Base-by-base conservation (phyloP, 495 filamentous ascomycete species). In the Endocarpon pusillum region DNA sequence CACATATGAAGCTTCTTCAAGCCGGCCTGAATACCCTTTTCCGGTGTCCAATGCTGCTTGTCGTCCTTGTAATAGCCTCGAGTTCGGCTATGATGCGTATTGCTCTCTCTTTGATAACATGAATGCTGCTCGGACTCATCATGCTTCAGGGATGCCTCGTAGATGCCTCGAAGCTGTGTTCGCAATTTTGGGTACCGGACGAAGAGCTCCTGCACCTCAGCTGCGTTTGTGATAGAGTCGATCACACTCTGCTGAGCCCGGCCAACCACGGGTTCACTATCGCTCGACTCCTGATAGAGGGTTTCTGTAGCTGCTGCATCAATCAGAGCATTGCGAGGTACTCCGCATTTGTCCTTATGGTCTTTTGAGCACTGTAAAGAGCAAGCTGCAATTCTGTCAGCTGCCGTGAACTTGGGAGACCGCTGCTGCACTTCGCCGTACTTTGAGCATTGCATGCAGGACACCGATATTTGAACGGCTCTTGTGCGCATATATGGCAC, bases 321-420 rank as follows among this genome's bases (percentile, higher is more conserved):
- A 29, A 31, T 48, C 34, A 32, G 34, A 20, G 17, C 26, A 11
- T 21, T 42, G 47, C 28, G 11, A 14, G 21, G 18, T 7, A 8
- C 16, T 11, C 14, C 24, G 11, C 34, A 27, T 9, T 1, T 34
- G 29, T 15, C 3, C 44, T 64, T 75, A 56, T 84, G 78, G 19
- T 61, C 51, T 41, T 67, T 70, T 36, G 67, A 77, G 52, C 78
- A 84, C 17, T 63, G 54, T 29, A 80, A 60, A 1, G 77, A 82
- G 44, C 78, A 84, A n/a, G 45, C 78, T 84, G 31, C 29, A 20
- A 24, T 8, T 14, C 3, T 24, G 11, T 32, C 29, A 43, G 39
- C 19, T 19, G 43, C 14, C n/a, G n/a, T n/a, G n/a, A n/a, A n/a
- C n/a, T n/a, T n/a, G n/a, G n/a, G n/a, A n/a, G n/a, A n/a, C n/a